Conservation (phyloP, 371 early-diverging fungal species). For the Syncephalastrum contaminatum region DNA sequence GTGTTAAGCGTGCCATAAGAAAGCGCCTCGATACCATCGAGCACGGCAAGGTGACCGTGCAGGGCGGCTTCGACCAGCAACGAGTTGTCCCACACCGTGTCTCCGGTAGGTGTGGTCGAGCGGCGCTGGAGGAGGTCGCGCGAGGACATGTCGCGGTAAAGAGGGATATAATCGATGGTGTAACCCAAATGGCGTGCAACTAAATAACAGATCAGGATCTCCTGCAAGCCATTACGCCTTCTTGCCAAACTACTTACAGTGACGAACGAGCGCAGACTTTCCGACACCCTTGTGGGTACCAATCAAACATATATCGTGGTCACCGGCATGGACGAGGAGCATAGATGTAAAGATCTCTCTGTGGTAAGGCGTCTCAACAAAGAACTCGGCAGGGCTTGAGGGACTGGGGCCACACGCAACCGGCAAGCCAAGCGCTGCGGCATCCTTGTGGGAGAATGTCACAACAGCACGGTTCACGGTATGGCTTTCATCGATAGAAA, state of each 20-base stretch:
- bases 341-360: constrained; percentile 60
- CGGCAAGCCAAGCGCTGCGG: constrained; percentile 30
- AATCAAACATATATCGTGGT: constrained; percentile 69
- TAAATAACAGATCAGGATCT: constrained; percentile 7
- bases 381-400: constrained; percentile 57
- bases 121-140: constrained; percentile 83
- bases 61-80: constrained; percentile 75
- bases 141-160: constrained; percentile 85
- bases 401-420: constrained; percentile 53
- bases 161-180: constrained; percentile 67
- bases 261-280: constrained; percentile 71
- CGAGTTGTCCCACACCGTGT: constrained; percentile 77
- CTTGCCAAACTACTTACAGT: constrained; percentile 33
- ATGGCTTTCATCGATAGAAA: constrained; percentile 37
- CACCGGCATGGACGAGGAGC: constrained; percentile 67
- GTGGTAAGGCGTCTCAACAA: constrained; percentile 75
- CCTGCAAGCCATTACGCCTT: neutral
- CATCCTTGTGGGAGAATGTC: constrained; percentile 41
- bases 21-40: constrained; percentile 78
- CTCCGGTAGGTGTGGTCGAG: constrained; percentile 69
- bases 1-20: constrained; percentile 73
- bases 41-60: constrained; percentile 68
- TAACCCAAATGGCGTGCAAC: constrained; percentile 72
- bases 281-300: constrained; percentile 78
- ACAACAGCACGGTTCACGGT: constrained; percentile 37